Evolutionary conservation across 306 rosid species (phyloP).

Genomic region (Lupinus albus): DNA sequence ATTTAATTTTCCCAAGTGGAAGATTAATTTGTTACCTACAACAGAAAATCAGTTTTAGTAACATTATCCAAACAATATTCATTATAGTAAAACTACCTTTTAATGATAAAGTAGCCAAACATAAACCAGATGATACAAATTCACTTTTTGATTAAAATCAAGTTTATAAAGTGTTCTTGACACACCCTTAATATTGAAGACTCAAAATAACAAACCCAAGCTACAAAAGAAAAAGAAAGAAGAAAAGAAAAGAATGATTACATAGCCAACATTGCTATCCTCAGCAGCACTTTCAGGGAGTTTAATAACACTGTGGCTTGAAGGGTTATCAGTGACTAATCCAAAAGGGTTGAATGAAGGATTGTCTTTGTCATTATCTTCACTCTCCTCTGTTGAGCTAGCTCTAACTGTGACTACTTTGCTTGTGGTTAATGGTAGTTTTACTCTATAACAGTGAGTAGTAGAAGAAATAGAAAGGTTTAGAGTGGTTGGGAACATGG

Average conservation of each 20-base stretch:
- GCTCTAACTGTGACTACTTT: conserved; percentile 45
- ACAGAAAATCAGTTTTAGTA: not conserved
- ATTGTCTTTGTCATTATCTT: conserved; percentile 46
- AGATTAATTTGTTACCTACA: not conserved
- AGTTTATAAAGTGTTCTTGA: too few relatives aligned
- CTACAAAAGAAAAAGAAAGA: not conserved
- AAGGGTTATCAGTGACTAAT: conserved; percentile 91
- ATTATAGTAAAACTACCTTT: too few relatives aligned
- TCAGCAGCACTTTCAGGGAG: conserved; percentile 80
- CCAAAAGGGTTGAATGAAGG: conserved; percentile 84
- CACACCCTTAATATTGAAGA: not conserved
- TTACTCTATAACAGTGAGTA: conserved; percentile 29
- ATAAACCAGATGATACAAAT: too few relatives aligned
- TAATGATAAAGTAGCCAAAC: too few relatives aligned
- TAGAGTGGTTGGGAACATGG: conserved; percentile 39
- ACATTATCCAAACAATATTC: not conserved
- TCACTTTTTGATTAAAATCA: too few relatives aligned
- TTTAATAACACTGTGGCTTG: conserved; percentile 89
- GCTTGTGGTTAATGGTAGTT: conserved; percentile 21
- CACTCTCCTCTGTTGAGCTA: conserved; percentile 56
- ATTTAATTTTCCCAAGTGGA: too few relatives aligned
- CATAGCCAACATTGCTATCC: conserved; percentile 94
- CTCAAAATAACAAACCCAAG: not conserved
- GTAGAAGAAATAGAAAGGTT: conserved; percentile 43
- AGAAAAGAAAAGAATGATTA: conserved; percentile 26